phyloP scores from a whole-genome alignment of 1,139 yeast genomes.

The Magnusiomyces suaveolens region DNA sequence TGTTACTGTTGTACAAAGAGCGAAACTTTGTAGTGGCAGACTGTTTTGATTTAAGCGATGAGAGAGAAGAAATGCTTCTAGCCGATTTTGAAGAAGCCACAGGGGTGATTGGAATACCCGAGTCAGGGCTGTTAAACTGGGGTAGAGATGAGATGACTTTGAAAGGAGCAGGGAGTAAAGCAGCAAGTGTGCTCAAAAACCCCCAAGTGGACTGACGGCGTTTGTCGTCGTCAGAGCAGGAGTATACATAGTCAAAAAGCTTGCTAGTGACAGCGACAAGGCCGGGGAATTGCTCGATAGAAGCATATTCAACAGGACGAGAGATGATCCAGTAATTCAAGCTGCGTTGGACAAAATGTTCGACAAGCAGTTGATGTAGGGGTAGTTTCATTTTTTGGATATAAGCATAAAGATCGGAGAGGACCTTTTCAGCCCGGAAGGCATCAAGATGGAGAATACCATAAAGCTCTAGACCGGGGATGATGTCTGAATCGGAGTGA shows the following conservation, averaged over 20 bases:
- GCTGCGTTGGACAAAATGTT: conserved; percentile 43
- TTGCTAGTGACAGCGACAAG: conserved; percentile 5
- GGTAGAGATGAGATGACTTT: not conserved
- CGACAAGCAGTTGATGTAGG: conserved; percentile 46
- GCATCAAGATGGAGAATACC: conserved; percentile 42
- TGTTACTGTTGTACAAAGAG: not conserved
- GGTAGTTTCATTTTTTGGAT: conserved; percentile 39
- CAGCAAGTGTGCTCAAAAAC: conserved; percentile 10
- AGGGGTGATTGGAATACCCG: not conserved
- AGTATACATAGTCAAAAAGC: conserved; percentile 13
- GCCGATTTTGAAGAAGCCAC: not conserved
- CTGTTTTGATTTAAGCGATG: not conserved
- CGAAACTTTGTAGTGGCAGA: not conserved
- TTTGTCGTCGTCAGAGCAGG: conserved; percentile 11
- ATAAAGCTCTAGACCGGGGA: conserved; percentile 45
- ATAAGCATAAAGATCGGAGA: conserved; percentile 36
- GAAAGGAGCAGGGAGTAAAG: conserved; percentile 10
- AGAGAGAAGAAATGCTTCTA: conserved; percentile 1
- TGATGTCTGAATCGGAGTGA: conserved; percentile 29
- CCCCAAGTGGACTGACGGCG: conserved; percentile 13
- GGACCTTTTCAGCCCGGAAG: conserved; percentile 33
- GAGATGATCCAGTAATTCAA: conserved; percentile 41
- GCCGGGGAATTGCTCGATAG: conserved; percentile 7
- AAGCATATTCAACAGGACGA: conserved; percentile 7
- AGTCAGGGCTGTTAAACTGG: conserved; percentile 3